These are phyloP conservation scores for Chlamydomonas sphaeroides DNA, from an alignment of 139 green algal species.

Conservation along the genomic window DNA sequence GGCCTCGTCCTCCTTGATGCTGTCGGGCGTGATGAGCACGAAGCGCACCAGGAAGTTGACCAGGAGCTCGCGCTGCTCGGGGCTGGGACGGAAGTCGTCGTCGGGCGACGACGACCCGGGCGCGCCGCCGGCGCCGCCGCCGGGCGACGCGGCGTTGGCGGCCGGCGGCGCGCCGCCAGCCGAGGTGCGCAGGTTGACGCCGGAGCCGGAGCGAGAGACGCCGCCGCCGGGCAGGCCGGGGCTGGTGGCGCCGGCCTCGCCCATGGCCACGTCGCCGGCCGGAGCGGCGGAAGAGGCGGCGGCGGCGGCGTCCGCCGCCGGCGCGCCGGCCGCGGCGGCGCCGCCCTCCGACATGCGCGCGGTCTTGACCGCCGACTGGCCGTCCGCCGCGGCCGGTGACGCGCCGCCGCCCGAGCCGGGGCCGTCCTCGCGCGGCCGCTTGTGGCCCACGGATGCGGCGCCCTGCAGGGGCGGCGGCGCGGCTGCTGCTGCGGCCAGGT, in stretches of 20 bases:
- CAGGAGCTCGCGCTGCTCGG: conserved; percentile 83
- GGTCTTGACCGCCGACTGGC: neutral
- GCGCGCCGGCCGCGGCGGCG: neutral
- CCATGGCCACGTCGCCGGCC: neutral
- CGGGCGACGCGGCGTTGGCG: neutral
- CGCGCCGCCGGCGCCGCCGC: neutral
- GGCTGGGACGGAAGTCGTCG: conserved; percentile 20
- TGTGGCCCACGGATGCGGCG: neutral
- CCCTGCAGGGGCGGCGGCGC: neutral
- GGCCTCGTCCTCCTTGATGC: conserved; percentile 38
- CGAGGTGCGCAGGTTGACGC: too few relatives aligned
- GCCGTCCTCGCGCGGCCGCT: conserved; percentile 15
- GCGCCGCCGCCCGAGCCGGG: neutral
- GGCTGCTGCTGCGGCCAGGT: conserved; percentile 20
- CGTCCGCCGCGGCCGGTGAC: neutral
- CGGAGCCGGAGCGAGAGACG: too few relatives aligned
- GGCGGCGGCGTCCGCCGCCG: neutral
- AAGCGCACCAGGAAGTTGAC: conserved; percentile 93
- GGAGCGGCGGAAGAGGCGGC: neutral
- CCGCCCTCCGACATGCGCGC: neutral
- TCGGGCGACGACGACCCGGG: too few relatives aligned
- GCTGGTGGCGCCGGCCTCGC: neutral
- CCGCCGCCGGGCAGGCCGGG: too few relatives aligned
- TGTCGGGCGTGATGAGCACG: conserved; percentile 43
- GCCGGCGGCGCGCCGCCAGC: too few relatives aligned